Evolutionary conservation across 108 stramenopile genomes (phyloP).

Genomic region (Cyclostephanos tholiformis): DNA sequence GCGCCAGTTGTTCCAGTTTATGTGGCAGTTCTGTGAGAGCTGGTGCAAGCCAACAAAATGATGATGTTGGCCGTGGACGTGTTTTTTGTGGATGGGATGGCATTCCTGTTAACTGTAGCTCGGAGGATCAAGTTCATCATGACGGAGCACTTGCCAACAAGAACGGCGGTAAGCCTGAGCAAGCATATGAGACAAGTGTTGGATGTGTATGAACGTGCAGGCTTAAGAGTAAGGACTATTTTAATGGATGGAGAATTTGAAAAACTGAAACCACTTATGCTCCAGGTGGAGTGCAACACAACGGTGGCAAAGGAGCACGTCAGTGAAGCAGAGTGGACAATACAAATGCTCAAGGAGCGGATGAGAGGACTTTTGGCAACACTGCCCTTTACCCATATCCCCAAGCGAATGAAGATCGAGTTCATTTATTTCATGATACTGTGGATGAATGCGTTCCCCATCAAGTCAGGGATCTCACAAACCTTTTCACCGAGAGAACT

Average conservation of each 20-base stretch:
- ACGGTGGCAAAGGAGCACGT: constrained; percentile 20
- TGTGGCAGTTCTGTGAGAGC: too few relatives aligned
- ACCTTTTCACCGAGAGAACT: too few relatives aligned
- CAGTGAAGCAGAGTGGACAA: constrained; percentile 18
- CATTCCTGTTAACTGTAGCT: constrained; percentile 18
- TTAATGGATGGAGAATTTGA: background rate
- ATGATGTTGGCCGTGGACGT: constrained; percentile 27
- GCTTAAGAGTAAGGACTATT: background rate
- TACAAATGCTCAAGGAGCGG: constrained; percentile 27
- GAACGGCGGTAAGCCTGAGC: constrained; percentile 26
- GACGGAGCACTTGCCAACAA: constrained; percentile 11
- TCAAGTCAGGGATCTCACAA: too few relatives aligned
- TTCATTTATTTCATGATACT: too few relatives aligned
- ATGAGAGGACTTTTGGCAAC: constrained; percentile 10
- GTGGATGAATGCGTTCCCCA: too few relatives aligned
- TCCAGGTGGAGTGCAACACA: constrained; percentile 13
- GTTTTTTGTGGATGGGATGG: too few relatives aligned
- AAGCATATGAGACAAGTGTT: background rate
- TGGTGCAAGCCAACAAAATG: constrained; percentile 9
- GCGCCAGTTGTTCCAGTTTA: too few relatives aligned
- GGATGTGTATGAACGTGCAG: background rate
- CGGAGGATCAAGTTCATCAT: constrained; percentile 43
- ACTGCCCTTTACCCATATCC: constrained; percentile 16
- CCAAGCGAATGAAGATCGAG: background rate
- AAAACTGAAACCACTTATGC: background rate